A percentile compares a stretch with the other conserved stretches of the same genome.
These are phyloP conservation scores for Coprinellus aureogranulatus DNA, from an alignment of 768 basidiomycete species.

Conservation along the genomic window DNA sequence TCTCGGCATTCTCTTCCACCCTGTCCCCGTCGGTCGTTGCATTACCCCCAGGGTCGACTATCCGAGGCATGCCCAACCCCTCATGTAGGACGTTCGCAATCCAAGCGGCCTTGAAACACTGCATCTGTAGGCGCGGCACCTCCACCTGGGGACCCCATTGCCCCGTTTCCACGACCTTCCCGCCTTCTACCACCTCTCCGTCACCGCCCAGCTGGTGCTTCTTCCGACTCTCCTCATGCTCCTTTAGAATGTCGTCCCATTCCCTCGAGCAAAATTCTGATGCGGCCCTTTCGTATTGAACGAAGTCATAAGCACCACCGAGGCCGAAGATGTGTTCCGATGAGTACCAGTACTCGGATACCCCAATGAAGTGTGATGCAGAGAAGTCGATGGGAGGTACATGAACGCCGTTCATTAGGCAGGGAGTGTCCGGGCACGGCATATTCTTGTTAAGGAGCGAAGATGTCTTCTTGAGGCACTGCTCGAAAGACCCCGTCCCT, in stretches of 20 bases:
- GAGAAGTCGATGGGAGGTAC: conserved; percentile 94
- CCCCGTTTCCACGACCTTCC: conserved; percentile 59
- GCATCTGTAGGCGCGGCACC: conserved; percentile 85
- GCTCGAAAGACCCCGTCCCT: conserved; percentile 89
- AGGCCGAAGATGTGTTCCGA: conserved; percentile 95
- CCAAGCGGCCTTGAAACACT: conserved; percentile 99
- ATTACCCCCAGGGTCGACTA: conserved; percentile 84
- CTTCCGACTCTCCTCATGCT: conserved; percentile 58
- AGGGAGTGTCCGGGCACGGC: conserved; percentile 81
- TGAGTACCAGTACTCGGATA: conserved; percentile 99
- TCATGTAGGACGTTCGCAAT: conserved; percentile 94
- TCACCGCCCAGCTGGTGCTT: conserved; percentile 55
- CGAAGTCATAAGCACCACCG: conserved; percentile 93
- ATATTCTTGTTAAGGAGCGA: conserved; percentile 81
- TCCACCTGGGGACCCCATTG: conserved; percentile 77
- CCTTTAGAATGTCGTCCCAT: conserved; percentile 72
- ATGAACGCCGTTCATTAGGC: conserved; percentile 91
- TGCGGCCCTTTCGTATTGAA: conserved; percentile 93
- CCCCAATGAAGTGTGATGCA: conserved; percentile 91
- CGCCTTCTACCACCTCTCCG: conserved; percentile 60
- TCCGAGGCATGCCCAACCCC: conserved; percentile 90
- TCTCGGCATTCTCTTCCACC: conserved; percentile 70
- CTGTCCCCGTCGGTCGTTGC: conserved; percentile 64
- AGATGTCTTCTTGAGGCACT: conserved; percentile 70
- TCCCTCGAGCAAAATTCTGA: conserved; percentile 75